Base-by-base conservation (phyloP, 2,329 filamentous ascomycete species). In the Neofusicoccum laricinum region DNA sequence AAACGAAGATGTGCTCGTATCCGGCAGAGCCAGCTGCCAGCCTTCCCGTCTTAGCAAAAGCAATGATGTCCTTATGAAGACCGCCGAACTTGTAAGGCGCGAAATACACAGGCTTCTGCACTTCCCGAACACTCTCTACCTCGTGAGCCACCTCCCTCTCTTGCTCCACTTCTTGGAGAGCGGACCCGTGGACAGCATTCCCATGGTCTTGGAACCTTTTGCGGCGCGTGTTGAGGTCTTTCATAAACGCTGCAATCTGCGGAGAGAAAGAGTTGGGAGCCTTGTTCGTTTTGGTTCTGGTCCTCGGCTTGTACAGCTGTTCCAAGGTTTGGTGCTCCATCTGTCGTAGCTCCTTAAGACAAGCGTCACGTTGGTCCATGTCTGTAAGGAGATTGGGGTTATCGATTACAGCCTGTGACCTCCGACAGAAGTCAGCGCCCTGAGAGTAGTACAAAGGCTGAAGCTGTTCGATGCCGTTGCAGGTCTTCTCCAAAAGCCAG, bases 401-500 rank as follows among this genome's bases (percentile, higher is more conserved):
- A 0, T 79, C 73, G 21, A 77, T 68, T 0, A 76, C 71, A 0
- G 85, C 84, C 58, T 89, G 79, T 0, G 76, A 80, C 1, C 87
- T 82, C 0, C 80, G 79, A 65, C 86, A 86, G 66, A 86, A 90
- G 66, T 90, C 85, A 0, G 77, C 71, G 0, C 88, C 87, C 69
- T 91, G 88, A 0, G 86, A 78, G 2, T 82, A 78, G 66, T 88
- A 87, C 0, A 91, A 76, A 0, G 83, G 79, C 53, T 85, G 82
- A 0, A 90, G 71, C 36, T 88, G 83, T 65, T 88, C 85, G 19
- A 86, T 88, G 0, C 76, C 80, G 7, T 77, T 73, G 65, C 88
- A 91, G 0, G 87, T 89, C 62, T 90, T 85, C 49, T 88, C 80
- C 0, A 91, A 77, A 0, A 90, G 79, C 88, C 88, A 90, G 3